phyloP scores from a whole-genome alignment of 106 monocot genomes.

The Dendrobium nobile region DNA sequence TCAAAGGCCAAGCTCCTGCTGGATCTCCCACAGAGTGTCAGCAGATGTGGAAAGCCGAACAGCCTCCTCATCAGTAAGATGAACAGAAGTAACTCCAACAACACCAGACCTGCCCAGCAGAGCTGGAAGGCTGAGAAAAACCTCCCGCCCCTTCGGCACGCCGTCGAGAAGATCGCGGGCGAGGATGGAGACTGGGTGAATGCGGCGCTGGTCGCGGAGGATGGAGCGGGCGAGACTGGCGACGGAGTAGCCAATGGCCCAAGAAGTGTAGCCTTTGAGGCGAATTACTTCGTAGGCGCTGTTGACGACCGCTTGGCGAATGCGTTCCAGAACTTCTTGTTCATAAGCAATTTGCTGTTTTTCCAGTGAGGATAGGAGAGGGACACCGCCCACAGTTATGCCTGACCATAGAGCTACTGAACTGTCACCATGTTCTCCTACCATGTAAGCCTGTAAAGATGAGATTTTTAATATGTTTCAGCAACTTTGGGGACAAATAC shows the following conservation, averaged over 20 bases:
- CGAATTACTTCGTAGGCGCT: conserved; percentile 84
- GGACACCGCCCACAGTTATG: conserved; percentile 74
- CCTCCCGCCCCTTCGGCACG: conserved; percentile 44
- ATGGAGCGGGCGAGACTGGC: conserved; percentile 62
- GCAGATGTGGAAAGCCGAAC: conserved; percentile 32
- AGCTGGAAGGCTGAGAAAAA: conserved; percentile 81
- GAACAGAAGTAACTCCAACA: conserved; percentile 33
- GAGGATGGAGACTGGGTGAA: conserved; percentile 77
- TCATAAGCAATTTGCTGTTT: conserved; percentile 29
- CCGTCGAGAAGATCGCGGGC: conserved; percentile 54
- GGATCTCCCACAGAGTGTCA: conserved; percentile 46
- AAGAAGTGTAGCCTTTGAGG: conserved; percentile 87
- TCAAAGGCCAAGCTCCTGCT: conserved; percentile 37
- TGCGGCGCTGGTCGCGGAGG: conserved; percentile 67
- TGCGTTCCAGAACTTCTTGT: conserved; percentile 48
- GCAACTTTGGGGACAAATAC: too few species aligned
- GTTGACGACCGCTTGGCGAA: conserved; percentile 56
- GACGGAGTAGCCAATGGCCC: conserved; percentile 87
- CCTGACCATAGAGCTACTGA: conserved; percentile 95
- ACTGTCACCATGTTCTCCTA: conserved; percentile 93
- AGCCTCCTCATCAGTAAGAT: conserved; percentile 62
- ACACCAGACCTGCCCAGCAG: conserved; percentile 57
- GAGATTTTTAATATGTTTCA: too few species aligned
- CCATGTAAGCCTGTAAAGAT: conserved; percentile 66
- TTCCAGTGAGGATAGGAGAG: conserved; percentile 44